phyloP scores from a whole-genome alignment of 2,329 filamentous ascomycete genomes.

The Purpureocillium takamizusanense region DNA sequence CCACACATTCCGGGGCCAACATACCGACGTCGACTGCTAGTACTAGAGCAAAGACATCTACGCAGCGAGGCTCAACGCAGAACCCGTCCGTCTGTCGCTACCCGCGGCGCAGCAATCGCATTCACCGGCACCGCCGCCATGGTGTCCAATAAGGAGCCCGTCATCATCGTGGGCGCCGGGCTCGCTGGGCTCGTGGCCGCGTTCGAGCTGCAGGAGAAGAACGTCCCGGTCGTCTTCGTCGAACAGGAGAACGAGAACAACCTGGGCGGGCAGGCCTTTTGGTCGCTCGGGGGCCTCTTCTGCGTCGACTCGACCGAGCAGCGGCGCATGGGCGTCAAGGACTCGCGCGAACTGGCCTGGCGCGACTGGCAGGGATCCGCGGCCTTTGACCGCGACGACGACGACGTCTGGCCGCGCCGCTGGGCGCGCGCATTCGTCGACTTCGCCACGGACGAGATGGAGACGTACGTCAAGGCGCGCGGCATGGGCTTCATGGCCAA shows the following conservation, averaged over 20 bases:
- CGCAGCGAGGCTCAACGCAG: no score
- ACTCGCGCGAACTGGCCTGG: slow-evolving; percentile 47
- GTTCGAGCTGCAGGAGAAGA: slow-evolving; percentile 42
- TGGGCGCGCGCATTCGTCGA: slow-evolving; percentile 58
- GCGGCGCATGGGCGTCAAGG: slow-evolving; percentile 47
- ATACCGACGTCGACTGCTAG: no score
- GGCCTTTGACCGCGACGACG: slow-evolving; percentile 44
- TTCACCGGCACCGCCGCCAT: background rate
- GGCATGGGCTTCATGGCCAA: slow-evolving; percentile 44
- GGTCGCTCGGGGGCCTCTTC: slow-evolving; percentile 55
- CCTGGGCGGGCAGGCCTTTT: slow-evolving; percentile 54
- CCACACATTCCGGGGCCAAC: no score
- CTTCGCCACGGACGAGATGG: slow-evolving; percentile 51
- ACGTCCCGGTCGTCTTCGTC: slow-evolving; percentile 40
- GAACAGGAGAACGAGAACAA: slow-evolving; percentile 50
- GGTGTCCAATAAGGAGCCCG: slow-evolving; percentile 19
- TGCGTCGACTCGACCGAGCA: slow-evolving; percentile 48
- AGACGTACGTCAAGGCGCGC: slow-evolving; percentile 43
- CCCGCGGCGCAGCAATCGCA: background rate
- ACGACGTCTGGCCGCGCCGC: slow-evolving; percentile 48
- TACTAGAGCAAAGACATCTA: no score
- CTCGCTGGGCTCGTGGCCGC: slow-evolving; percentile 52
- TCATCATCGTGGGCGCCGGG: slow-evolving; percentile 48
- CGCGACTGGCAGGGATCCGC: slow-evolving; percentile 51
- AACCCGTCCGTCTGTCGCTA: no score